Base-by-base conservation (phyloP, 2,329 filamentous ascomycete genomes). In the Ascochyta clinopodiicola region DNA sequence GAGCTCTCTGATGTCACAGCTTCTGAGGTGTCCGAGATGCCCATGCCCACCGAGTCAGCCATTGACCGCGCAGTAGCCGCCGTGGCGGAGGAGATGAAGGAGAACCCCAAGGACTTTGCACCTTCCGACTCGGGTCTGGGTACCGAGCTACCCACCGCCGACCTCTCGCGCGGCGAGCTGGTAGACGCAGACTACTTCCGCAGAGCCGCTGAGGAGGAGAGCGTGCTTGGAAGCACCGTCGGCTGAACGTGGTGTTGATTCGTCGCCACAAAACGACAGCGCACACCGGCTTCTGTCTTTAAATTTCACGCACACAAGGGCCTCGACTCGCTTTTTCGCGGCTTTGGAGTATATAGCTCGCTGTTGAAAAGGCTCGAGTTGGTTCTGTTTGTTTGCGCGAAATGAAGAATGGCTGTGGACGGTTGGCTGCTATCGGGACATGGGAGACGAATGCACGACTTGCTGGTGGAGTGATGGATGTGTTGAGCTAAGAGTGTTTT, bases 111-210 rank as follows among this genome's bases (percentile, higher is more conserved):
- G 24, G 54, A 60, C 35, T 64, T 66, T 31, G 52, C 64, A 3
- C 71, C 68, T 5, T 69, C 63, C 39, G 75, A 78, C 49, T 76
- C 73, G 6, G 75, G 72, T 13, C 62, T 78, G 22, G 75, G 75
- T 15, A 71, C 70, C 1, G 76, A 77, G 56, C 22, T 75, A 6
- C 67, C 73, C 6, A 76, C 73, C 13, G 71, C 70, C 12, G 66
- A 56, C 1, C 48, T 72, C 24, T 63, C 56, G 1, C 56, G 61
- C 8, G 57, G 63, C 19, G 61, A 66, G 22, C 61, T 66, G 22
- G 62, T 56, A 0, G 68, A 72, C 46, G 71, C 70, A 19, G 74
- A 76, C 51, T 75, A 74, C 52, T 76, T 75, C 61, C 62, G 74
- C 9, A 57, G 73, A 2, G 66, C 64, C 2, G 73, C 71, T 6